Evolutionary conservation across 805 yeast genomes (phyloP), one percentile per base, ranked within the genome.

Genomic region (Candida quercuum): DNA sequence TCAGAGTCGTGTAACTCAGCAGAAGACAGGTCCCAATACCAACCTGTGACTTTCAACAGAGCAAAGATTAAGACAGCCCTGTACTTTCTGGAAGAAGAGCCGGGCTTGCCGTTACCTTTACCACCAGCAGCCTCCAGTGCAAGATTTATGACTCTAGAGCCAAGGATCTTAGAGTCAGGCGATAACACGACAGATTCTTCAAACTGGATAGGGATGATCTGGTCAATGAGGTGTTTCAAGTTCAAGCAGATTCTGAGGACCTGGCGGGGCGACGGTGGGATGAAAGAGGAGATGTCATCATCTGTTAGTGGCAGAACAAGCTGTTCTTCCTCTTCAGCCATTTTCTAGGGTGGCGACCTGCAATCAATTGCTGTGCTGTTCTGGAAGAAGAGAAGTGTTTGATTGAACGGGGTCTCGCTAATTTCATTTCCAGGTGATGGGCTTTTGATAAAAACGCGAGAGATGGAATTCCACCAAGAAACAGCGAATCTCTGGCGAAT

Each of bases 51-150:
- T 47, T 77, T 80, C 41, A 87, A 62, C 40, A 87, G 63, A 34
- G 85, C 78, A 58, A 83, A 87, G 1, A 86, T 69, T 32, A 86
- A 56, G 18, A 77, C 71, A 0, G 88, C 79, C 37, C 81, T 72
- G 54, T 86, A 86, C 51, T 78, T 76, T 47, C 70, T 65, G 0
- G 80, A 66, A 1, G 81, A 67, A 0, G 81, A 62, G 1, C 77
- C 78, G 18, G 59, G 52, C 35, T 65, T 59, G 3, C 82, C 84
- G 33, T 73, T 60, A 5, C 86, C 86, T 34, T 67, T 66, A 16
- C 95, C 95, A 9, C 94, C 94, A 15, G 94, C 94, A 6, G 95
- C 93, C 21, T 69, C 71, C 38, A 73, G 67, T 2, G 78, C 82
- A 41, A 86, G 66, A 12, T 67, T 55, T n/a, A 83, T 56, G 2